Evolutionary conservation across 1,284 basidiomycete species (phyloP).

Genomic region (Irpex rosettiformis): DNA sequence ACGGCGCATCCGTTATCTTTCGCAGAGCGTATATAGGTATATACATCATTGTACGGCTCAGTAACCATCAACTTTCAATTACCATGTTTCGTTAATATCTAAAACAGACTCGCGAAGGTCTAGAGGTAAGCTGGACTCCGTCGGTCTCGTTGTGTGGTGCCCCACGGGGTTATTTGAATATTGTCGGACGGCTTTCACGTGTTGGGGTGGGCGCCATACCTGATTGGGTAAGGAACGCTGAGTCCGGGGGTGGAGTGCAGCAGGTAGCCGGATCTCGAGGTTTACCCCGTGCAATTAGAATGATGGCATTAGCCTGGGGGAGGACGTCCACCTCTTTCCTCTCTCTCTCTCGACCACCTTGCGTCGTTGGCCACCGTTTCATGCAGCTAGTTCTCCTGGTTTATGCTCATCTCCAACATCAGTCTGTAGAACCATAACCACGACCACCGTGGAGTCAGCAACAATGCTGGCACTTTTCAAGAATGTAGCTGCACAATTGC

Average conservation of each 20-base stretch:
- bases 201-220: not conserved
- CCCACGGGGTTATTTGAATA: not conserved
- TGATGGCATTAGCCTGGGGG: not conserved
- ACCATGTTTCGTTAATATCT: too few species aligned
- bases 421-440: constrained; percentile 5
- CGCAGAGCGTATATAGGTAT: too few species aligned
- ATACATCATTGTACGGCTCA: too few species aligned
- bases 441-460: not conserved
- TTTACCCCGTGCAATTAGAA: not conserved
- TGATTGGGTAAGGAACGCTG: not conserved
- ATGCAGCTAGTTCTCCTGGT: constrained; percentile 3
- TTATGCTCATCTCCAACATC: not conserved
- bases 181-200: not conserved
- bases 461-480: constrained; percentile 15
- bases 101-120: too few species aligned
- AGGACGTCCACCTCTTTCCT: not conserved
- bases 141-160: not conserved
- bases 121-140: not conserved
- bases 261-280: not conserved
- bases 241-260: not conserved
- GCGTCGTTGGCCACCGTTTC: not conserved
- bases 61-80: too few species aligned
- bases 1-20: too few species aligned
- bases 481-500: constrained; percentile 12
- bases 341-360: not conserved